Base-by-base conservation (phyloP, 768 basidiomycete species). In the Leccinum uliginosum region DNA sequence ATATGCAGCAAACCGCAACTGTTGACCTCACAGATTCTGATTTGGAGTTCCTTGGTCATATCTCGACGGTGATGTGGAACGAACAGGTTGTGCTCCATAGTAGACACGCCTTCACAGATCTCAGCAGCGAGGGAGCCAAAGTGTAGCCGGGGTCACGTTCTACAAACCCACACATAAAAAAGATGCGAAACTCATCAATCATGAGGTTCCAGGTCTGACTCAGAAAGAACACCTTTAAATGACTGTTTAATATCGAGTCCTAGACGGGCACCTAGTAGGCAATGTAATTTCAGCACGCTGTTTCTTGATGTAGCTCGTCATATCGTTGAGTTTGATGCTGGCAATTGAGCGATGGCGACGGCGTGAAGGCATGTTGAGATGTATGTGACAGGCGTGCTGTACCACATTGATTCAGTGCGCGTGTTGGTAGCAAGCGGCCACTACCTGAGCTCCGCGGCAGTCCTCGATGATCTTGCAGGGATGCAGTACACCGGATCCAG, bases 181-280 rank as follows among this genome's bases (percentile, higher is more conserved):
- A 92, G 93, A 30, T 86, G 84, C 4, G 84, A 84, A 58, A 88
- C 79, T 91, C 91, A 93, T 57, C 79, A 78, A 54, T 87, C 84
- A 27, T 89, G 80, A 14, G 81, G 75, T 23, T 91, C 87, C 1
- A 74, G 62, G 48, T 93, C 91, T 3, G 85, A 80, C n/a, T n/a
- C n/a, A n/a, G n/a, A n/a, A n/a, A n/a, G n/a, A n/a, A n/a, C n/a
- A n/a, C n/a, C n/a, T n/a, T n/a, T n/a, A n/a, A n/a, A n/a, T n/a
- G n/a, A 86, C 57, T 87, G 85, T 63, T 91, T 92, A 67, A 93
- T 89, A 62, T 89, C 89, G 51, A 91, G 70, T 8, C 86, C 87
- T 12, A 80, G 81, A 34, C 89, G 80, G 12, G 89, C 87, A 26
- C 65, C 84, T 89, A 2, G 91, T n/a, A n/a, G n/a, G 91, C 26